These are phyloP conservation scores for Allantophomopsis lycopodina DNA, from an alignment of 2,329 filamentous ascomycete species.

Conservation along the genomic window DNA sequence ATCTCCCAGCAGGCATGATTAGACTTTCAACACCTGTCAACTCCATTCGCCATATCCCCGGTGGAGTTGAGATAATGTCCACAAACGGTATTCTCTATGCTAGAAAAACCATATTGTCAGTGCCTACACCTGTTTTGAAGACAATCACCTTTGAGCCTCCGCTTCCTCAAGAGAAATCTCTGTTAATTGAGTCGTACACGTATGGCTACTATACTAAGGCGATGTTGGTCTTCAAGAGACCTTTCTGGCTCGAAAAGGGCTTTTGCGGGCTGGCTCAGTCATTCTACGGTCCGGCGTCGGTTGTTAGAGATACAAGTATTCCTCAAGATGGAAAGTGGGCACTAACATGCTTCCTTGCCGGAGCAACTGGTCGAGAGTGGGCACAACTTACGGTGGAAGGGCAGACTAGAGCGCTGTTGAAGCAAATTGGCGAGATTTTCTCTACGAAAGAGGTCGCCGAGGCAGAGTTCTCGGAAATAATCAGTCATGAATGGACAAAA, in stretches of 20 bases:
- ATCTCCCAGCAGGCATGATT: background rate
- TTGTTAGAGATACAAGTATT: conserved; percentile 23
- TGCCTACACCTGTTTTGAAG: too few species aligned
- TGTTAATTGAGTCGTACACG: background rate
- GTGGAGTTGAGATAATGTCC: background rate
- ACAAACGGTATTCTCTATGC: background rate
- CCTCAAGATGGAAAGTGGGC: background rate
- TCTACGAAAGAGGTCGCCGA: too few species aligned
- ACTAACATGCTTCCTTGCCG: background rate
- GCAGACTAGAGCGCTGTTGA: too few species aligned
- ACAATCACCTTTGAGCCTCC: too few species aligned
- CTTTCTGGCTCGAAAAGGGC: conserved; percentile 11
- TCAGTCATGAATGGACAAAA: background rate
- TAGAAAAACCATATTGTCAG: background rate
- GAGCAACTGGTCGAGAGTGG: background rate
- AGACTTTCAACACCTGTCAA: background rate
- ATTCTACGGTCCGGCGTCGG: too few species aligned
- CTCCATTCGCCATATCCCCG: background rate
- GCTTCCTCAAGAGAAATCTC: background rate
- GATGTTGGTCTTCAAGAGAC: background rate
- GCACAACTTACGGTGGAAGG: conserved; percentile 9
- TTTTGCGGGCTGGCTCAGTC: too few species aligned
- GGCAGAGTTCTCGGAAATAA: background rate
- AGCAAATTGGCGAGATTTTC: too few species aligned
- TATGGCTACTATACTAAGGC: conserved; percentile 28